Evolutionary conservation across 176 grass and related monocot genomes (phyloP), one percentile per base, ranked within the genome.

Genomic region (Carex scoparia): DNA sequence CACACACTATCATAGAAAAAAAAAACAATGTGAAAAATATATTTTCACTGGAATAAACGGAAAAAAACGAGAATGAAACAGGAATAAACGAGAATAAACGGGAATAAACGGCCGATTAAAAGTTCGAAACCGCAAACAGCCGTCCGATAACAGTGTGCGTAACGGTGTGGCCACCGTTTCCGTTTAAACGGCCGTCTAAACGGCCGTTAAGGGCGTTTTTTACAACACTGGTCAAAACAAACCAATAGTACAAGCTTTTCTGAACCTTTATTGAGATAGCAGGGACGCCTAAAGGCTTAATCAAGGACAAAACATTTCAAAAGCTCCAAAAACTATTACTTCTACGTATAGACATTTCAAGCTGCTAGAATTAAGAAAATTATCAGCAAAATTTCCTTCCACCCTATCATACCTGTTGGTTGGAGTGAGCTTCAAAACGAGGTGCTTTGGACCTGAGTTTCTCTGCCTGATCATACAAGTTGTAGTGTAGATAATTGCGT

Each of bases 401-500:
- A 74, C 19, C 23, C 55, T 31, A 77, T 7, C 48, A 59, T 87
- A 92, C 95, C 84, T 98, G 86, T 37, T 98, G 95, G 65, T 94
- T 94, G 32, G 95, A 98, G 86, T 98, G 95, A 9, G 92, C 95
- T 71, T 94, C 92, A 93, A 94, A 98, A 61, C 91, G 91, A 69
- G 93, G 95, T 79, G 91, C 95, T 85, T 98, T 94, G 48, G 93
- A 98, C 81, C 95, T 90, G 80, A 94, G 89, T 77, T 98, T 98
- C 84, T 98, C 95, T 32, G 95, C 92, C 57, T 93, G 92, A 40
- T 98, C 91, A 40, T 93, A 98, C 60, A 98, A 90, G 83, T 94
- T 98, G 65, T 94, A 98, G 79, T 98, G 91, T 61, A 98, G 95
- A 48, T 98, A 98, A 90, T 94, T 98, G 89, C 92, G 92, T 44